Percentiles rank a stretch among this genome's conserved stretches.
phyloP scores from a whole-genome alignment of 2,329 filamentous ascomycete genomes.

The Colletotrichum tofieldiae region DNA sequence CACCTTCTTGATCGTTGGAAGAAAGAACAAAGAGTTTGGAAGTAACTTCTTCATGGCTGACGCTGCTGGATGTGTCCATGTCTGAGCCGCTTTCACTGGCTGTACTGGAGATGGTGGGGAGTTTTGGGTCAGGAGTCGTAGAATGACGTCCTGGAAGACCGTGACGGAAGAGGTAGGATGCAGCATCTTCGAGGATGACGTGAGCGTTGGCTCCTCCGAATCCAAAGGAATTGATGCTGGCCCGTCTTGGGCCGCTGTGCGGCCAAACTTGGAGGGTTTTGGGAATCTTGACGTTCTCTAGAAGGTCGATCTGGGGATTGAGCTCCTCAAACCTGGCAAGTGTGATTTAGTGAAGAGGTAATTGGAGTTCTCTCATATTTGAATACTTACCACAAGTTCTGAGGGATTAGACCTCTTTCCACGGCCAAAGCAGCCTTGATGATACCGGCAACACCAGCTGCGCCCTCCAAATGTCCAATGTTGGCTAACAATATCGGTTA shows the following conservation, averaged over 20 bases:
- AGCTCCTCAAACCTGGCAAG: conserved; percentile 43
- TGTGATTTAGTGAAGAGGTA: neutral
- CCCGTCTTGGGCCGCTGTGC: conserved; percentile 37
- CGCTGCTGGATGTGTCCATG: conserved; percentile 18
- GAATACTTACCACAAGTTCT: conserved; percentile 52
- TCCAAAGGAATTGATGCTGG: conserved; percentile 60
- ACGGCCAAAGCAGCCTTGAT: conserved; percentile 67
- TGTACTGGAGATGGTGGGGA: conserved; percentile 5
- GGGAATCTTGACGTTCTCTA: conserved; percentile 39
- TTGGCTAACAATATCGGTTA: conserved; percentile 52
- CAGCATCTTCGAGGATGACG: conserved; percentile 53
- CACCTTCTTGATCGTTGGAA: conserved; percentile 55
- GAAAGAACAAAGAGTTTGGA: conserved; percentile 60
- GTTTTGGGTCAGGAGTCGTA: conserved; percentile 5
- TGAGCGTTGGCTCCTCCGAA: conserved; percentile 64
- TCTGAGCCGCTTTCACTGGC: conserved; percentile 7
- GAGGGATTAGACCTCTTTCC: conserved; percentile 66
- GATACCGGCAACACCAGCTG: conserved; percentile 66
- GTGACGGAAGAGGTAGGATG: conserved; percentile 34
- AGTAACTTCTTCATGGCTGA: neutral
- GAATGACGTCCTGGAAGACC: conserved; percentile 33
- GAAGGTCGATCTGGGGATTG: conserved; percentile 47
- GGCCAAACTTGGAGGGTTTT: conserved; percentile 29
- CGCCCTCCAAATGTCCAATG: conserved; percentile 68
- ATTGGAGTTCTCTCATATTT: neutral